Percentiles rank a stretch among this genome's conserved stretches.
phyloP scores from a whole-genome alignment of 2,329 filamentous ascomycete species.

The Fusarium algeriense region DNA sequence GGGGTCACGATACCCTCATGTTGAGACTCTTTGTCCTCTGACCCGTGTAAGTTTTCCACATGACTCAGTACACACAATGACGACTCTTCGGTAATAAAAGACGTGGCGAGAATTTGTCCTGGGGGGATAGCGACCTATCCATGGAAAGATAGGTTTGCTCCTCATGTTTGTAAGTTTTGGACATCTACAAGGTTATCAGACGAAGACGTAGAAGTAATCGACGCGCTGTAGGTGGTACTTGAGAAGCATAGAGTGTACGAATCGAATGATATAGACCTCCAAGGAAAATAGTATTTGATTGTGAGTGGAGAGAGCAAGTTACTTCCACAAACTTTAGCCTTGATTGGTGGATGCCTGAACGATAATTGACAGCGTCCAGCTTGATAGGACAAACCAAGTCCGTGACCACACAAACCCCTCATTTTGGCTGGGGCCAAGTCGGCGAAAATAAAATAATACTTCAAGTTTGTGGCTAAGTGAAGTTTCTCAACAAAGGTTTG shows the following conservation, averaged over 20 bases:
- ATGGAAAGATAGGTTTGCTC: no score
- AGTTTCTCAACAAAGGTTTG: no score
- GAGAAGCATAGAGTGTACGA: fast-evolving
- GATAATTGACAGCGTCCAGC: not conserved
- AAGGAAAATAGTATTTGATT: no score
- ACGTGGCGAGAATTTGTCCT: no score
- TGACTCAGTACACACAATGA: fast-evolving
- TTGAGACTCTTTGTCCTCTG: not conserved
- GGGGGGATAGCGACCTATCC: no score
- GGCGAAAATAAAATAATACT: not conserved
- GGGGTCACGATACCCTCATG: not conserved
- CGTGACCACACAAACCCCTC: no score
- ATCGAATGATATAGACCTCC: fast-evolving
- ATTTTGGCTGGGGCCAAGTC: not conserved
- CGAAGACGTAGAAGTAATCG: no score
- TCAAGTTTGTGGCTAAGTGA: no score
- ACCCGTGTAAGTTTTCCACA: not conserved
- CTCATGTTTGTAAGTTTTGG: no score
- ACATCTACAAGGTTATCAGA: not conserved
- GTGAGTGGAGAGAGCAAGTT: not conserved
- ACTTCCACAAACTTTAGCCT: not conserved
- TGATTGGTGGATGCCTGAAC: not conserved
- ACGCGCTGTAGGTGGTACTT: fast-evolving
- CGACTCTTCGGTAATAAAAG: fast-evolving
- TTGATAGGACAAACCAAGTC: not conserved